These are phyloP conservation scores for Knoxdaviesia proteae DNA, from an alignment of 2,329 filamentous ascomycete species.

Conservation along the genomic window DNA sequence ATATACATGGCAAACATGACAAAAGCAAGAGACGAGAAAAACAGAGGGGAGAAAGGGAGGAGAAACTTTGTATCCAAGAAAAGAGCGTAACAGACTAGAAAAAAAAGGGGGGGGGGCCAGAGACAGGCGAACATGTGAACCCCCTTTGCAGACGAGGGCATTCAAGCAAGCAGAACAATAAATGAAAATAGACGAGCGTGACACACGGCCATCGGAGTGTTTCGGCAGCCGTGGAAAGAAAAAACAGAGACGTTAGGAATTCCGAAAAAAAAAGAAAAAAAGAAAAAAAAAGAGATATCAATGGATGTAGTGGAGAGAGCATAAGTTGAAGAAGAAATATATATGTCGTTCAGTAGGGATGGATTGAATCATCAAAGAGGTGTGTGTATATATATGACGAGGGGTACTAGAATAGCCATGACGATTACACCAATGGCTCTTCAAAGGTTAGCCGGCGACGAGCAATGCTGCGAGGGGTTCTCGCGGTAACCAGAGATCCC, in stretches of 20 bases:
- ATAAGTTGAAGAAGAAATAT: conserved; percentile 2
- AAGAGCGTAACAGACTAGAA: no score
- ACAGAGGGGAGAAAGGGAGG: no score
- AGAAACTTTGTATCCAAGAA: no score
- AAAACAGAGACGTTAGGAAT: background rate
- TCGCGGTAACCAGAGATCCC: conserved; percentile 25
- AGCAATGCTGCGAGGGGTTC: conserved; percentile 44
- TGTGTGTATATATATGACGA: background rate
- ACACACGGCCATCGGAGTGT: no score
- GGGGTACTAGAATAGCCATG: background rate
- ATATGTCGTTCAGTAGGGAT: background rate
- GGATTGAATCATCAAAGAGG: background rate
- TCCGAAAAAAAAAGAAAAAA: background rate
- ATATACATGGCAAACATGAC: no score
- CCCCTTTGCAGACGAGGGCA: no score
- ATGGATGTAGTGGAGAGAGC: background rate
- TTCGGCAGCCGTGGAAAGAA: background rate
- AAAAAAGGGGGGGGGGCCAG: no score
- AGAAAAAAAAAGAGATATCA: background rate
- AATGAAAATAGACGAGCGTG: no score
- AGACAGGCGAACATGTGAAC: no score
- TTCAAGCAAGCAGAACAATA: no score
- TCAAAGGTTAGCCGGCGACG: conserved; percentile 69
- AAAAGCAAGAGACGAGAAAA: no score
- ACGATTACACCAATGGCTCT: conserved; percentile 31